These are phyloP conservation scores for Cylindrodendrum hubeiense DNA, from an alignment of 2,329 filamentous ascomycete genomes.

Conservation along the genomic window DNA sequence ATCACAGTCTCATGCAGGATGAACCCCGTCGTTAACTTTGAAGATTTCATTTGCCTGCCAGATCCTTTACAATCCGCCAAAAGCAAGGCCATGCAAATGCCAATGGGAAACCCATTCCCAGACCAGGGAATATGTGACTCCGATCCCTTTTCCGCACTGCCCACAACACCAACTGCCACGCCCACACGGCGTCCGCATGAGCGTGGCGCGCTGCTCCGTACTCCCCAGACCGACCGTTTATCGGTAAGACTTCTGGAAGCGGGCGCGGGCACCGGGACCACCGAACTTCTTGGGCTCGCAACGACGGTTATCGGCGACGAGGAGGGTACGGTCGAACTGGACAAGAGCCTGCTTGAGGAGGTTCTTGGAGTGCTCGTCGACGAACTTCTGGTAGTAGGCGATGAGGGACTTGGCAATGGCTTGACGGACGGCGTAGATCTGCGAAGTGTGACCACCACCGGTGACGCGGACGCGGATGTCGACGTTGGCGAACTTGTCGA, in stretches of 20 bases:
- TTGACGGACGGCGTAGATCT: conserved; percentile 98
- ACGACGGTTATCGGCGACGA: conserved; percentile 98
- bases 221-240: conserved; percentile 64
- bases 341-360: conserved; percentile 97
- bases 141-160: conserved; percentile 51
- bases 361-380: conserved; percentile 99
- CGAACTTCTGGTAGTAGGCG: conserved; percentile 99
- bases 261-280: conserved; percentile 92
- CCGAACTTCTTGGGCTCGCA: conserved; percentile 99
- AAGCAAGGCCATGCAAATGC: conserved; percentile 66
- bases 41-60: conserved; percentile 66
- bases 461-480: conserved; percentile 97
- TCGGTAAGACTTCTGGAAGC: conserved; percentile 99
- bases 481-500: conserved; percentile 96
- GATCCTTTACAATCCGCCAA: conserved; percentile 62
- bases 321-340: conserved; percentile 95
- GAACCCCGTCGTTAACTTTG: conserved; percentile 52
- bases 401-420: conserved; percentile 86
- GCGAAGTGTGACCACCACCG: conserved; percentile 97
- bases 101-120: conserved; percentile 57
- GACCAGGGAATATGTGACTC: conserved; percentile 55
- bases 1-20: conserved; percentile 37
- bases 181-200: conserved; percentile 12
- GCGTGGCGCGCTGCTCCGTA: conserved; percentile 32
- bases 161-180: conserved; percentile 31